A percentile compares a stretch with the other conserved stretches of the same genome.
Evolutionary conservation across 192 early-diverging fungal genomes (phyloP).

Genomic region (Tieghemiomyces parasiticus): DNA sequence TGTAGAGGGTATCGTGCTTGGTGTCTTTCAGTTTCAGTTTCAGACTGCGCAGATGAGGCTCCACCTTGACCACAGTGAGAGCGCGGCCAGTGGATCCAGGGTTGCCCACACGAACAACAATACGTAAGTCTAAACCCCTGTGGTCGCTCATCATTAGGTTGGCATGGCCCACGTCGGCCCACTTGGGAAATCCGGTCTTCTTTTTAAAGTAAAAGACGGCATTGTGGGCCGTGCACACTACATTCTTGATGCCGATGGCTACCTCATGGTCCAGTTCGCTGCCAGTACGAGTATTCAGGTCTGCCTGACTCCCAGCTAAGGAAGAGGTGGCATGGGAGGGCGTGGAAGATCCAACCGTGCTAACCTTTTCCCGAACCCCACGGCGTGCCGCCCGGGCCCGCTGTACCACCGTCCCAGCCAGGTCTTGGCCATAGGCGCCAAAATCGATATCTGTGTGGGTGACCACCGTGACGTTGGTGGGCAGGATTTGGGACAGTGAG

Average conservation of each 20-base stretch:
- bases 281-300: not conserved
- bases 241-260: conserved; percentile 13
- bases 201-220: conserved; percentile 36
- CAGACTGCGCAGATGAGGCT: conserved; percentile 24
- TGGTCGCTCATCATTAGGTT: conserved; percentile 25
- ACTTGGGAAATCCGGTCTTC: conserved; percentile 32
- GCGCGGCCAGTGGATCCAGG: conserved; percentile 11
- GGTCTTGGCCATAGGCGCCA: conserved; percentile 11
- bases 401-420: conserved; percentile 12
- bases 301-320: not conserved
- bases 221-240: conserved; percentile 22
- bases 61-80: conserved; percentile 18
- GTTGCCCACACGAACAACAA: conserved; percentile 10
- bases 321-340: not conserved
- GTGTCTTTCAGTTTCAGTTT: conserved; percentile 25
- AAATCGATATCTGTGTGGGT: conserved; percentile 19
- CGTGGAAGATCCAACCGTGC: not conserved
- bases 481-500: conserved; percentile 18
- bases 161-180: conserved; percentile 30
- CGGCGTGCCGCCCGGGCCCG: conserved; percentile 7
- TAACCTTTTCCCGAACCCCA: not conserved
- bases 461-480: conserved; percentile 17
- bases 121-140: conserved; percentile 16
- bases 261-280: not conserved
- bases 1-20: conserved; percentile 28